These are phyloP conservation scores for Globisporangium takayamanum DNA, from an alignment of 352 stramenopile species.

Conservation along the genomic window DNA sequence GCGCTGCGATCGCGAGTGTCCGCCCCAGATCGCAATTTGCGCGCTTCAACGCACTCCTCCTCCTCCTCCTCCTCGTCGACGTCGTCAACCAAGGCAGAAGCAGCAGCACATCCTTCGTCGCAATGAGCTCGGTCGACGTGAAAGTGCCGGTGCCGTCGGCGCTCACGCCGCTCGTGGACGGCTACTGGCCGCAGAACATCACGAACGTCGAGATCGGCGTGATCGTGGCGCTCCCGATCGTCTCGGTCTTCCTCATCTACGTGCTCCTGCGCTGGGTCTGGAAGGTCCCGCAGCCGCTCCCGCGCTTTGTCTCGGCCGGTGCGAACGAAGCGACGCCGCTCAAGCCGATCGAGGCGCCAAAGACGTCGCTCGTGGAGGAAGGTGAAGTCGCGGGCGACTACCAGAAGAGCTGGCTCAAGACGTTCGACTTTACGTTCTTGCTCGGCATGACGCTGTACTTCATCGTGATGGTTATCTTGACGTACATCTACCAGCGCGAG, in stretches of 20 bases:
- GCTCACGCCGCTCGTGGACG: slow-evolving; percentile 3
- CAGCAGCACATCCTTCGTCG: background rate
- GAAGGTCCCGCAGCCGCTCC: slow-evolving; percentile 36
- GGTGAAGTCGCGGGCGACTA: slow-evolving; percentile 55
- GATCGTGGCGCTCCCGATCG: slow-evolving; percentile 34
- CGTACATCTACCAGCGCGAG: slow-evolving; percentile 38
- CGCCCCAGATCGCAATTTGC: slow-evolving; percentile 15
- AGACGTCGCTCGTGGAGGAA: slow-evolving; percentile 46
- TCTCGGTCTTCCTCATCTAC: slow-evolving; percentile 48
- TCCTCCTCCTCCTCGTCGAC: background rate
- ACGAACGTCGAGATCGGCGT: slow-evolving; percentile 13
- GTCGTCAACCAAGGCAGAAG: background rate
- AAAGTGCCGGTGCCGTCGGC: slow-evolving; percentile 9
- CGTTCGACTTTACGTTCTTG: slow-evolving; percentile 58
- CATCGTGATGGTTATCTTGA: slow-evolving; percentile 32
- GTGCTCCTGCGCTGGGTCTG: slow-evolving; percentile 59
- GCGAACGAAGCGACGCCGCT: slow-evolving; percentile 25
- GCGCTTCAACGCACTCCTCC: slow-evolving; percentile 10
- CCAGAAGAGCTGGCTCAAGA: slow-evolving; percentile 41
- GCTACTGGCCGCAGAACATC: slow-evolving; percentile 22
- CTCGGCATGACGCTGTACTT: slow-evolving; percentile 45
- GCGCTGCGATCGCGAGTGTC: too few species aligned
- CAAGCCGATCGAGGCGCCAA: slow-evolving; percentile 26
- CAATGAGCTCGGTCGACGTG: slow-evolving; percentile 12
- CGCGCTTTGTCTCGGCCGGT: slow-evolving; percentile 28